phyloP scores from a whole-genome alignment of 768 basidiomycete species.

The Naganishia vishniacii region DNA sequence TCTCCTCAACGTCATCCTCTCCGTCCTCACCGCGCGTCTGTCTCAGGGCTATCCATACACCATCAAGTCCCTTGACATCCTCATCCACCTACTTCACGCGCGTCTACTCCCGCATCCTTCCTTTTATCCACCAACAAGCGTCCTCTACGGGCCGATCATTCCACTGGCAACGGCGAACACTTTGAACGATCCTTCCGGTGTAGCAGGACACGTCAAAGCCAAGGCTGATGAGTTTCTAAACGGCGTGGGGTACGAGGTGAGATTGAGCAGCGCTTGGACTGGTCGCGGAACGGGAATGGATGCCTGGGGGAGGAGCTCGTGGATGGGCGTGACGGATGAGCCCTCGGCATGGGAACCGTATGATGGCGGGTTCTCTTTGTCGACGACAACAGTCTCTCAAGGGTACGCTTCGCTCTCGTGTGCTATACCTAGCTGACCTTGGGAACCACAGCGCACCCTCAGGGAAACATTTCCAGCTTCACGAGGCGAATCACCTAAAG shows the following conservation, averaged over 20 bases:
- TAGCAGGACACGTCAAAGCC: neutral
- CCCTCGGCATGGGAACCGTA: neutral
- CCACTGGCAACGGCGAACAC: neutral
- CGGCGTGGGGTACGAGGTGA: neutral
- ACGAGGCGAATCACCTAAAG: neutral
- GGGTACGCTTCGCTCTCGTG: neutral
- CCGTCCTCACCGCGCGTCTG: neutral
- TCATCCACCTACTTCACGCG: slow-evolving; percentile 9
- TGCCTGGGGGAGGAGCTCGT: neutral
- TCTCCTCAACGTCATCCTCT: neutral
- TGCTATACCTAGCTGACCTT: neutral
- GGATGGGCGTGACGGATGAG: neutral
- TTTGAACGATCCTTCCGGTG: neutral
- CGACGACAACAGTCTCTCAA: neutral
- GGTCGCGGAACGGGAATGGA: slow-evolving; percentile 5
- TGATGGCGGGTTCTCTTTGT: neutral
- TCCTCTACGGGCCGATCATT: slow-evolving; percentile 3
- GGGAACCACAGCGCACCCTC: neutral
- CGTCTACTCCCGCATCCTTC: neutral
- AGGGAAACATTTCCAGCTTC: neutral
- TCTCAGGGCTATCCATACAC: neutral
- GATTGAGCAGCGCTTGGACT: neutral
- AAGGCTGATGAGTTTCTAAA: slow-evolving; percentile 15
- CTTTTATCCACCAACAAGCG: neutral
- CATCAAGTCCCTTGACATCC: slow-evolving; percentile 11